Evolutionary conservation across 176 grass and related monocot genomes (phyloP).

Genomic region (Aegilops umbellulata): DNA sequence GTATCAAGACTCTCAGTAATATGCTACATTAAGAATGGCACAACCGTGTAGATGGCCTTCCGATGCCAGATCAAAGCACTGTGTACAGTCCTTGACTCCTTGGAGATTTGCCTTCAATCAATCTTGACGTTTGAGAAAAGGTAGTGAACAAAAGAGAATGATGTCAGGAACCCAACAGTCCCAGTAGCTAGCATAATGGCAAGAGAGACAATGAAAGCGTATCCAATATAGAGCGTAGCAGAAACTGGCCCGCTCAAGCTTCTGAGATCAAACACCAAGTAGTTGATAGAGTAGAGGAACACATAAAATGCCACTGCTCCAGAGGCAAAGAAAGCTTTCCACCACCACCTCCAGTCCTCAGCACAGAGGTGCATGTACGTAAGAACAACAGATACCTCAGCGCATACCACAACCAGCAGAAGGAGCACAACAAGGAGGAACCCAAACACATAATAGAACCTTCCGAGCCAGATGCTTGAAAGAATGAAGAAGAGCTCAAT

Average conservation of each 20-base stretch:
- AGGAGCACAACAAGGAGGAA: slow-evolving; percentile 83
- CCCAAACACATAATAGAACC: slow-evolving; percentile 90
- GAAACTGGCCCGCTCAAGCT: slow-evolving; percentile 87
- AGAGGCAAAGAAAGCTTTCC: slow-evolving; percentile 87
- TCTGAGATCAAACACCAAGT: slow-evolving; percentile 83
- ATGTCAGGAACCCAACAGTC: slow-evolving; percentile 73
- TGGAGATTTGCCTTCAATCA: slow-evolving; percentile 51
- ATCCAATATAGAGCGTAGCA: slow-evolving; percentile 77
- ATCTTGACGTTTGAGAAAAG: slow-evolving; percentile 92
- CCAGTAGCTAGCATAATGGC: slow-evolving; percentile 89
- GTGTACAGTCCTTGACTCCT: neutral
- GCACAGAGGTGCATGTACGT: slow-evolving; percentile 93
- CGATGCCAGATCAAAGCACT: slow-evolving; percentile 26
- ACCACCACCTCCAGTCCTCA: slow-evolving; percentile 93
- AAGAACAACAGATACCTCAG: slow-evolving; percentile 87
- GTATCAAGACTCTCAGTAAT: slow-evolving; percentile 28
- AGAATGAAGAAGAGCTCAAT: slow-evolving; percentile 91
- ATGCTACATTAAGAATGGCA: slow-evolving; percentile 39
- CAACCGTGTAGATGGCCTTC: slow-evolving; percentile 9
- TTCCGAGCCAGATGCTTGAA: slow-evolving; percentile 88
- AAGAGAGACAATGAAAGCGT: slow-evolving; percentile 71
- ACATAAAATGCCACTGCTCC: slow-evolving; percentile 74
- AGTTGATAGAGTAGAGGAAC: slow-evolving; percentile 87
- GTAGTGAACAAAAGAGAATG: slow-evolving; percentile 82
- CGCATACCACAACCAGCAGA: slow-evolving; percentile 74